Conservation (phyloP, 2,329 filamentous ascomycete species). For the Pseudocercospora pini-densiflorae region DNA sequence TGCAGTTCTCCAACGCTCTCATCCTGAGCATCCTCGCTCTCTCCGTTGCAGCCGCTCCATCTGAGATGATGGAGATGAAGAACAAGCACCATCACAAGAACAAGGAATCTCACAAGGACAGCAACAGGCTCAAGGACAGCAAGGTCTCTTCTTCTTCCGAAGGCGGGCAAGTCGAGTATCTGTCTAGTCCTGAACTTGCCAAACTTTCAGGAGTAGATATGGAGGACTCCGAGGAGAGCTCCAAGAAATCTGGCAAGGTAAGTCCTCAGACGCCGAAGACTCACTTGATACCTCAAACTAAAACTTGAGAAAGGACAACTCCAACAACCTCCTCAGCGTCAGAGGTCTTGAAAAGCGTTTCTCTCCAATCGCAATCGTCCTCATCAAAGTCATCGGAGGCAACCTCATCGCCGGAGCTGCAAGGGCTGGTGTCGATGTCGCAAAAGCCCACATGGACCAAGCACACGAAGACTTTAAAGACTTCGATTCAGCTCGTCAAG, state of each 20-base stretch:
- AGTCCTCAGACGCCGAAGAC: not conserved
- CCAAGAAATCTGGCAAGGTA: not conserved
- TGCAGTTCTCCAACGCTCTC: not conserved
- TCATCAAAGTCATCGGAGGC: constrained; percentile 12
- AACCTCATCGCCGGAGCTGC: constrained; percentile 1
- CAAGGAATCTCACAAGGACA: not conserved
- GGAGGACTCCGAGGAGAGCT: not conserved
- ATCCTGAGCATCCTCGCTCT: not conserved
- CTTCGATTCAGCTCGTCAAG: constrained; percentile 1
- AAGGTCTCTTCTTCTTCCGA: not conserved
- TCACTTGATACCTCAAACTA: not conserved
- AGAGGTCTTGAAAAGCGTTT: constrained; percentile 6
- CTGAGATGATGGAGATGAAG: not conserved
- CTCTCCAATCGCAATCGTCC: not conserved
- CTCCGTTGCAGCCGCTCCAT: not conserved
- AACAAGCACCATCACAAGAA: not conserved
- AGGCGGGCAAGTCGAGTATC: not conserved
- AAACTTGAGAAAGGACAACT: not conserved
- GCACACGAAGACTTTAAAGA: not conserved
- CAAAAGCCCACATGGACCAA: constrained; percentile 5
- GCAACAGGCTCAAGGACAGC: not conserved
- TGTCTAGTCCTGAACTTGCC: not conserved
- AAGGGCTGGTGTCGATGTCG: constrained; percentile 3
- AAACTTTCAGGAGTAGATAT: not conserved
- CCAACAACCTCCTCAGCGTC: not conserved